These are phyloP conservation scores for Parachlorella kessleri DNA, from an alignment of 139 green algal species.

Conservation along the genomic window DNA sequence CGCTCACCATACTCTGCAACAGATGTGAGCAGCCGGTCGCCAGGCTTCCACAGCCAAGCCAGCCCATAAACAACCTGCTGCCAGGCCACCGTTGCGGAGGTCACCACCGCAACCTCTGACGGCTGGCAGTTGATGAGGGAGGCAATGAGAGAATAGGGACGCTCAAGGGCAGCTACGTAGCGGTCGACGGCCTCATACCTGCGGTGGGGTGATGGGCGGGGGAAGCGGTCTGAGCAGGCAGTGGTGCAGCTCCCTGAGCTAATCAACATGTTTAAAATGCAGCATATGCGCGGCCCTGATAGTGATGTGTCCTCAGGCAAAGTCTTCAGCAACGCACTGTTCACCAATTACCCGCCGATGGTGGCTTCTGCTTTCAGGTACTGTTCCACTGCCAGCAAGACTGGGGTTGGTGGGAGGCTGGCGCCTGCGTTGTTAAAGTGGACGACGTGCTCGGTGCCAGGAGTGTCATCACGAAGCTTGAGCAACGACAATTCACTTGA, in stretches of 20 bases:
- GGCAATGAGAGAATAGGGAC: slow-evolving; percentile 52
- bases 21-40: slow-evolving; percentile 62
- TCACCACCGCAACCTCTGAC: slow-evolving; percentile 58
- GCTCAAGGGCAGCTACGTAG: slow-evolving; percentile 25
- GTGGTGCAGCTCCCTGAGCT: too few species aligned
- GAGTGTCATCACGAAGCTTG: slow-evolving; percentile 16
- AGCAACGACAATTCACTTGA: too few species aligned
- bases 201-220: neutral
- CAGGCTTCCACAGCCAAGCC: slow-evolving; percentile 36
- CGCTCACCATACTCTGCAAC: slow-evolving; percentile 72
- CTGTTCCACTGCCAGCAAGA: slow-evolving; percentile 30
- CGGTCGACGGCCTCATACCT: slow-evolving; percentile 57
- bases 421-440: slow-evolving; percentile 60
- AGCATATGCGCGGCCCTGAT: neutral
- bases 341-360: slow-evolving; percentile 46
- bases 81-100: slow-evolving; percentile 59
- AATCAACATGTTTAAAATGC: neutral
- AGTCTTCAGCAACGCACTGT: too few species aligned
- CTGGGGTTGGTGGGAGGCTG: slow-evolving; percentile 29
- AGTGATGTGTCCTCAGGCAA: neutral
- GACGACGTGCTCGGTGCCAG: slow-evolving; percentile 2
- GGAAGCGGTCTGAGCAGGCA: neutral
- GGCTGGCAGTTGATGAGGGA: slow-evolving; percentile 59
- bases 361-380: slow-evolving; percentile 44
- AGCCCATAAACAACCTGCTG: slow-evolving; percentile 70